Conservation (phyloP, 2,329 filamentous ascomycete genomes). For the Thelonectria discophora region DNA sequence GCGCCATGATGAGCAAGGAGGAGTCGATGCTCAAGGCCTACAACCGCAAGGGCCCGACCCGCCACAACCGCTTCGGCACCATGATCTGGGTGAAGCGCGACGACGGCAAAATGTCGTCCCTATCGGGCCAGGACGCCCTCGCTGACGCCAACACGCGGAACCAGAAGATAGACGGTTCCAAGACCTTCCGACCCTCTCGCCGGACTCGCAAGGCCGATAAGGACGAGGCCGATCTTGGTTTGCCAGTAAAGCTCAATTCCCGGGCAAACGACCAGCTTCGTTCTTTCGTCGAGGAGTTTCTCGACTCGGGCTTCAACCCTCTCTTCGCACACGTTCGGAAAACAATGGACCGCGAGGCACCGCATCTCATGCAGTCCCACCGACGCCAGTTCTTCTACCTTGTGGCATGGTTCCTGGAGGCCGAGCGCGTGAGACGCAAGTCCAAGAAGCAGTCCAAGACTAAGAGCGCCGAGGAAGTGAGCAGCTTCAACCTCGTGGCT, state of each 20-base stretch:
- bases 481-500: constrained; percentile 87
- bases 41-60: constrained; percentile 79
- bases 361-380: constrained; percentile 81
- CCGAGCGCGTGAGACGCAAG: constrained; percentile 77
- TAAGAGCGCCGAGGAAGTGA: constrained; percentile 61
- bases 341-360: constrained; percentile 88
- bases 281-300: constrained; percentile 88
- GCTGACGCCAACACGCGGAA: constrained; percentile 76
- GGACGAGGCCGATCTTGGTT: constrained; percentile 79
- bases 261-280: constrained; percentile 80
- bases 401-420: constrained; percentile 90
- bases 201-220: constrained; percentile 68
- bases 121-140: constrained; percentile 89
- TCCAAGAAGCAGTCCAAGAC: constrained; percentile 64
- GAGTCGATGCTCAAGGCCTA: constrained; percentile 81
- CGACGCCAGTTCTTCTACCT: constrained; percentile 90
- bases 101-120: constrained; percentile 82
- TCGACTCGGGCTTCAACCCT: constrained; percentile 96
- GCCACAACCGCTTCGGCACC: constrained; percentile 94
- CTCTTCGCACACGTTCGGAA: constrained; percentile 85
- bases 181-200: constrained; percentile 87
- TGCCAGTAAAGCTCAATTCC: constrained; percentile 73
- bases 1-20: constrained; percentile 80
- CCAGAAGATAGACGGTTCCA: constrained; percentile 88
- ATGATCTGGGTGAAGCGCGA: constrained; percentile 97